These are phyloP conservation scores for Rhizophagus sp. DNA, from an alignment of 192 early-diverging fungal species.

Conservation along the genomic window DNA sequence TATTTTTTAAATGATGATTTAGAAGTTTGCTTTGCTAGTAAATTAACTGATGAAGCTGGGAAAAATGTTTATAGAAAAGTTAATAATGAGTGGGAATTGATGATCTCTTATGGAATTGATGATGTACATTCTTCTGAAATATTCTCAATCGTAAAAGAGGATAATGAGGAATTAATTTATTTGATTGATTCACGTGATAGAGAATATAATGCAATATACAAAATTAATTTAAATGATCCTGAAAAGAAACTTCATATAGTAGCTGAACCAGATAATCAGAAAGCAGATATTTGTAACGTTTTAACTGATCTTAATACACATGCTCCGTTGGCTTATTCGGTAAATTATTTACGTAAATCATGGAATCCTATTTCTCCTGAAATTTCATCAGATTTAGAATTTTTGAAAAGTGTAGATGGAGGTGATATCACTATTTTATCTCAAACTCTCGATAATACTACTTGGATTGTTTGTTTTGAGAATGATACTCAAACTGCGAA, in stretches of 20 bases:
- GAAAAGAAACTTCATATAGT: not conserved
- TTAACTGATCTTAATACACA: not conserved
- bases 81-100: not conserved
- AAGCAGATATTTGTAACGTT: not conserved
- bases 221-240: not conserved
- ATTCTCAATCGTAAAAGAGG: not conserved
- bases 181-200: not conserved
- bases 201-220: not conserved
- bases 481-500: not conserved
- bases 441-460: slow-evolving; percentile 29
- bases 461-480: slow-evolving; percentile 23
- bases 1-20: not conserved
- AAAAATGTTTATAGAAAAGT: not conserved
- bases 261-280: not conserved
- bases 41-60: not conserved
- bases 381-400: not conserved
- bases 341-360: not conserved
- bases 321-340: not conserved
- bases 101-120: not conserved
- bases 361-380: not conserved
- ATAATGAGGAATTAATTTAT: not conserved
- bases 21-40: not conserved
- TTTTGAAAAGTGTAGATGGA: not conserved
- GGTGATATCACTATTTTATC: slow-evolving; percentile 22
- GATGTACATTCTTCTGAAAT: not conserved